Base-by-base conservation (phyloP, 805 yeast species). In the Candida insectorum region DNA sequence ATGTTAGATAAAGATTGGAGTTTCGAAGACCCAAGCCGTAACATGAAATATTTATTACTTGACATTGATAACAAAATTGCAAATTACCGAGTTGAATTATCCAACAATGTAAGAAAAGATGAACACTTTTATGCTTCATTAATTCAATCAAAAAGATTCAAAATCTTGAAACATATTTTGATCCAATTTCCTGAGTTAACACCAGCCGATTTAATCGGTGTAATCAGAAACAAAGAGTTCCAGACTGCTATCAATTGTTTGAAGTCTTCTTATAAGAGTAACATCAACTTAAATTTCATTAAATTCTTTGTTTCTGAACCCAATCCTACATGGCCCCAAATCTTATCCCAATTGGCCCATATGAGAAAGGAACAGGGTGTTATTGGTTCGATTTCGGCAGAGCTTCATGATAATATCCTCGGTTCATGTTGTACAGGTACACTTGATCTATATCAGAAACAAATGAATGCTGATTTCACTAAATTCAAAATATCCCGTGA, bases 61-160 rank as follows among this genome's bases (percentile, higher is more conserved):
- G 37, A 47, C 11, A 47, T 57, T 16, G 37, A 43, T 11, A 14
- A 16, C 13, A 47, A 44, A 11, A 38, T 58, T 16, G 24, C 34
- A 12, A 47, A 52, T 19, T 48, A 29, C 24, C 14, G 24, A 12
- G 47, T 33, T 40, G 25, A 27, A 16, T 31, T 33, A n/a, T 32
- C 35, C 10, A 36, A 39, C n/a, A 33, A 36, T 5, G 35, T 38
- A 19, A 37, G 44, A 17, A 28, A 37, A 5, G 34, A 36, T 20
- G 48, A 43, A 8, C 33, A 31, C 9, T 43, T 40, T 31, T 54
- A 51, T 34, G 39, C 41, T 24, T 33, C 52, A 12, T 40, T 49
- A 16, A 43, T 57, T 31, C 58, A 53, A 30, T 38, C 51, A n/a
- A 44, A 49, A 24, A 43, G 57, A 15, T 56, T 54, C 38, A 48